Conservation (phyloP, 2,329 filamentous ascomycete species). For the Pseudopyrenochaeta lycopersici region DNA sequence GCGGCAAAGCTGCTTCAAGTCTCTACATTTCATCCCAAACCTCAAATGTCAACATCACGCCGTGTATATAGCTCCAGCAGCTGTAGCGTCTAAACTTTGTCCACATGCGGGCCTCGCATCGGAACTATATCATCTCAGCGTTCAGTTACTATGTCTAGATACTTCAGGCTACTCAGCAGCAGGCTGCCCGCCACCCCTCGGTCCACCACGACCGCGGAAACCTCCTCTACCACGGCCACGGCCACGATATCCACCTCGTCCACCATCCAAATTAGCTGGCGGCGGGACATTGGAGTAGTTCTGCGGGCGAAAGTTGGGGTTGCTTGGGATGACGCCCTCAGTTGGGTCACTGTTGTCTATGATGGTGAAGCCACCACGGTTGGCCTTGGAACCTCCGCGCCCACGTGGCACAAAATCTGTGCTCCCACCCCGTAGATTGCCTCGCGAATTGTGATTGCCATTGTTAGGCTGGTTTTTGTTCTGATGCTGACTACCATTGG, state of each 20-base stretch:
- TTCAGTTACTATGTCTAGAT: background rate
- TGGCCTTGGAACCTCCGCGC: constrained; percentile 47
- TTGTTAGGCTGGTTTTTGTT: constrained; percentile 36
- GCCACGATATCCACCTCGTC: constrained; percentile 37
- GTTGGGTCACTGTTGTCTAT: constrained; percentile 61
- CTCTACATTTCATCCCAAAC: no score
- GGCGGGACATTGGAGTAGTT: constrained; percentile 50
- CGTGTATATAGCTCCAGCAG: no score
- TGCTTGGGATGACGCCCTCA: constrained; percentile 63
- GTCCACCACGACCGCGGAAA: constrained; percentile 38
- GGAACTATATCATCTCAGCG: background rate
- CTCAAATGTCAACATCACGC: no score
- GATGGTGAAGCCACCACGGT: constrained; percentile 55
- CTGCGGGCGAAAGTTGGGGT: constrained; percentile 65
- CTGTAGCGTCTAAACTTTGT: background rate
- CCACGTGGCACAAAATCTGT: constrained; percentile 51
- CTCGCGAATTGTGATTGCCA: constrained; percentile 38
- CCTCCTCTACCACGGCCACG: constrained; percentile 43
- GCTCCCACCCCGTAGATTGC: constrained; percentile 34
- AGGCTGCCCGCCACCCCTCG: constrained; percentile 36
- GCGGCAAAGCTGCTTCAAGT: no score
- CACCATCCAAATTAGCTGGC: constrained; percentile 43
- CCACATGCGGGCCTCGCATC: background rate
- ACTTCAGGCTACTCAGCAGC: constrained; percentile 20
- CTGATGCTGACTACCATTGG: constrained; percentile 34